phyloP scores from a whole-genome alignment of 192 early-diverging fungal species.

The Rhizophagus sp. region DNA sequence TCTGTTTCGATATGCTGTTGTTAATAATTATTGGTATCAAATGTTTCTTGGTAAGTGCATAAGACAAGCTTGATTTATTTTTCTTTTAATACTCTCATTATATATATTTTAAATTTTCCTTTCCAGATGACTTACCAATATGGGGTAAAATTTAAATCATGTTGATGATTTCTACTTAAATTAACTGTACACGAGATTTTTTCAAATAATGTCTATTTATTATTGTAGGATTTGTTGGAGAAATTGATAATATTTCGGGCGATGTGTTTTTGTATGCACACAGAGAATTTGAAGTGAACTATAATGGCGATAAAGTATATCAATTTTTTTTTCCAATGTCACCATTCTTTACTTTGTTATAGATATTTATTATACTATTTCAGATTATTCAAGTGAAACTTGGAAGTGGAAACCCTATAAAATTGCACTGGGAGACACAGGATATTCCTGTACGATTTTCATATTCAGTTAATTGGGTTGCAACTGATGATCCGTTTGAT shows the following conservation, averaged over 20 bases:
- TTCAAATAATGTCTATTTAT: not conserved
- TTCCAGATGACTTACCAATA: slow-evolving; percentile 59
- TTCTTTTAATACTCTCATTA: no score
- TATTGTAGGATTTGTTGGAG: slow-evolving; percentile 46
- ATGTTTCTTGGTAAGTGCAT: slow-evolving; percentile 52
- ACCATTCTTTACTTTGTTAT: not conserved
- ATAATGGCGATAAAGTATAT: slow-evolving; percentile 59
- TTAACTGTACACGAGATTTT: not conserved
- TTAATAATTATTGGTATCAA: slow-evolving; percentile 68
- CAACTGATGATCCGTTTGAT: slow-evolving; percentile 55
- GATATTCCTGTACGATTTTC: slow-evolving; percentile 60
- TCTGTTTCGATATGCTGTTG: slow-evolving; percentile 64
- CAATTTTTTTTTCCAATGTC: not conserved
- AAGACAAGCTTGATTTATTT: slow-evolving; percentile 22
- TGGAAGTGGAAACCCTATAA: slow-evolving; percentile 37
- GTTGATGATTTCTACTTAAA: not conserved
- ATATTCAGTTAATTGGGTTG: slow-evolving; percentile 68
- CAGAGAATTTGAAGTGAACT: slow-evolving; percentile 57
- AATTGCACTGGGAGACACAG: slow-evolving; percentile 29
- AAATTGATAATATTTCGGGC: slow-evolving; percentile 34
- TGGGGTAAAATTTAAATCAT: slow-evolving; percentile 35
- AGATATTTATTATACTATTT: not conserved
- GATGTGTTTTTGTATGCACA: slow-evolving; percentile 60
- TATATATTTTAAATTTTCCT: not conserved
- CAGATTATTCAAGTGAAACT: slow-evolving; percentile 59